Evolutionary conservation across 345 rosid genomes (phyloP), one percentile per base, ranked within the genome.

Genomic region (Hypericum perforatum): DNA sequence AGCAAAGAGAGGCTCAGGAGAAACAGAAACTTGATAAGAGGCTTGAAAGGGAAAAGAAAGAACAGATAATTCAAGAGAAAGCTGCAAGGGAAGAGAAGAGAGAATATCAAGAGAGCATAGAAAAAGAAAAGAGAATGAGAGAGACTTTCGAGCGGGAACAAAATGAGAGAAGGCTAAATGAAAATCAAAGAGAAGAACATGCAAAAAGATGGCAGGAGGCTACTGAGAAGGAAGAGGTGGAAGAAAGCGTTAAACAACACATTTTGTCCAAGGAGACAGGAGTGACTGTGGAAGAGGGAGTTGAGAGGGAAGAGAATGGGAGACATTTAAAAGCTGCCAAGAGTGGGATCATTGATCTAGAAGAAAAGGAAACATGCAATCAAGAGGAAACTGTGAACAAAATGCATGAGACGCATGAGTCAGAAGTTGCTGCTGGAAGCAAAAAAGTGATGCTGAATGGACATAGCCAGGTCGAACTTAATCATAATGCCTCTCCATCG

Each of bases 11-110:
- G 62, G 75, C 56, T 14, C 52, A 14, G 46, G 77, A 69, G 39
- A 54, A 49, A 52, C 70, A 53, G 60, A 81, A 71, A 45, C 64
- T 60, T 49, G 73, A 73, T 60, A 69, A 52, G 67, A 80, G 64
- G 62, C 42, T 16, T 38, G 70, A 73, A 45, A 54, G 54, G 60
- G 63, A 48, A 64, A 79, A 73, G 50, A 68, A 58, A 42, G 79
- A 66, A 54, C 62, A 54, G 75, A 74, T 53, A 58, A 14, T 37
- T 5, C 64, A 43, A 57, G 73, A 70, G 66, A 64, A 62, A 50
- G 64, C 52, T 58, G 79, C 70, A 66, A 70, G 58, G 63, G 64
- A 63, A 73, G 83, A 72, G 58, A 65, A 16, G 39, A 37, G 15
- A 11, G 41, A 52, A 11, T 14, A 12, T 52, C 38, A 11, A 36